These are phyloP conservation scores for Claviceps quebecensis DNA, from an alignment of 2,329 filamentous ascomycete genomes.

Conservation along the genomic window DNA sequence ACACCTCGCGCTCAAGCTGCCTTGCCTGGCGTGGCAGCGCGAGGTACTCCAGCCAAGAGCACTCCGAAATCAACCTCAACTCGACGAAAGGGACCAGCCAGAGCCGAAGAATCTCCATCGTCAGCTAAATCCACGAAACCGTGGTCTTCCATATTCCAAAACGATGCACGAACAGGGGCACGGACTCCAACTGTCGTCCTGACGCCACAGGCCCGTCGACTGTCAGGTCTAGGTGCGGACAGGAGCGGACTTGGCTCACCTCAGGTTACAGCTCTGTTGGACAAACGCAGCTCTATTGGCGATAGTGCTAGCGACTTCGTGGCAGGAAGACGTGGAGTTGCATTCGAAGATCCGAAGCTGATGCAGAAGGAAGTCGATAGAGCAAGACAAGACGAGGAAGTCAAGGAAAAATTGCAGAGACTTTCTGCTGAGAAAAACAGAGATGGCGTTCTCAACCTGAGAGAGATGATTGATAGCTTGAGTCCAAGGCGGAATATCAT, in stretches of 20 bases:
- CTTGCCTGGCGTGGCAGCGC: neutral
- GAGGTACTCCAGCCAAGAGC: conserved; percentile 6
- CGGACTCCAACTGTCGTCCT: conserved; percentile 51
- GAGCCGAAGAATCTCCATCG: conserved; percentile 9
- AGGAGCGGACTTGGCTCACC: conserved; percentile 62
- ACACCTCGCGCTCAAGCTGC: conserved; percentile 8
- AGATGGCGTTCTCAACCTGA: conserved; percentile 53
- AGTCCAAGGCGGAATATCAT: conserved; percentile 59
- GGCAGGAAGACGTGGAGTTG: conserved; percentile 36
- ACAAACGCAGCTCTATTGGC: conserved; percentile 56
- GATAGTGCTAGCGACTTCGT: conserved; percentile 51
- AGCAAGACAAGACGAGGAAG: conserved; percentile 44
- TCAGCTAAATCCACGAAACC: conserved; percentile 12
- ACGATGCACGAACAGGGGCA: conserved; percentile 36
- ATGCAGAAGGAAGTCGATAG: conserved; percentile 50
- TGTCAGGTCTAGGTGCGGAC: conserved; percentile 57
- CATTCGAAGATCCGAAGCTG: conserved; percentile 50
- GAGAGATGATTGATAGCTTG: conserved; percentile 64
- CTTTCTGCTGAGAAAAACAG: conserved; percentile 32
- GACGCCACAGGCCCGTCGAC: conserved; percentile 33
- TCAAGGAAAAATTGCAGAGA: conserved; percentile 42
- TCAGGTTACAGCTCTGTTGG: conserved; percentile 55
- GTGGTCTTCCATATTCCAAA: conserved; percentile 34
- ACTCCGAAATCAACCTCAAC: conserved; percentile 5
- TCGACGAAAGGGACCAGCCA: conserved; percentile 5